Evolutionary conservation across 2,329 filamentous ascomycete species (phyloP).

Genomic region (Colletotrichum tamarilloi): DNA sequence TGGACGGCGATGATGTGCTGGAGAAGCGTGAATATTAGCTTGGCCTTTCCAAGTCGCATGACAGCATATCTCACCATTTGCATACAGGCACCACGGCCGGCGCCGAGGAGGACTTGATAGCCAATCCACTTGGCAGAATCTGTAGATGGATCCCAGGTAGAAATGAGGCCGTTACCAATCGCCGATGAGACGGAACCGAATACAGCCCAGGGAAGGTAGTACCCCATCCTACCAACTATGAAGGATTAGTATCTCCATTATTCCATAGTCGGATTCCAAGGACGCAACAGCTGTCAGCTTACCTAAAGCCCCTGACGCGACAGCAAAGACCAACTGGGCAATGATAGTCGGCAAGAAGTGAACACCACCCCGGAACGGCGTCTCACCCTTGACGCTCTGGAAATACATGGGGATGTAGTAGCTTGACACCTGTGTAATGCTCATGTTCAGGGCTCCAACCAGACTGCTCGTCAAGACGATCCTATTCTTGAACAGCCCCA

Average conservation of each 20-base stretch:
- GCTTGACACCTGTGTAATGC: constrained; percentile 55
- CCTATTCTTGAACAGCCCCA: constrained; percentile 54
- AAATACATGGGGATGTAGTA: constrained; percentile 65
- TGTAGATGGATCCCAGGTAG: constrained; percentile 49
- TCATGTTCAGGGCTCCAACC: constrained; percentile 55
- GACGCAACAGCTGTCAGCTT: constrained; percentile 6
- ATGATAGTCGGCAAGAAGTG: constrained; percentile 54
- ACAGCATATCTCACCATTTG: constrained; percentile 50
- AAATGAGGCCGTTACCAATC: constrained; percentile 50
- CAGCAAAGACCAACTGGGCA: constrained; percentile 48
- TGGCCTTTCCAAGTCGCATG: constrained; percentile 17
- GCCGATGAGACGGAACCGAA: constrained; percentile 49
- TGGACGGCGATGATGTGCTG: constrained; percentile 44
- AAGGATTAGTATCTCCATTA: background rate
- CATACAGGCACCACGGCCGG: constrained; percentile 55
- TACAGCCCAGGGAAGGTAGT: constrained; percentile 41
- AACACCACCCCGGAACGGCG: constrained; percentile 50
- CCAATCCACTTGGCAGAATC: constrained; percentile 54
- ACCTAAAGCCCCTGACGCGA: constrained; percentile 48
- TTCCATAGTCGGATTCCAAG: background rate
- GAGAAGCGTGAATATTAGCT: background rate
- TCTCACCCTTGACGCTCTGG: constrained; percentile 56
- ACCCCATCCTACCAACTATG: constrained; percentile 43
- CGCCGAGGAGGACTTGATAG: constrained; percentile 59
- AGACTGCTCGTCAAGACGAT: constrained; percentile 54